Conservation (phyloP, 257 asterid genomes). For the Avicennia marina region DNA sequence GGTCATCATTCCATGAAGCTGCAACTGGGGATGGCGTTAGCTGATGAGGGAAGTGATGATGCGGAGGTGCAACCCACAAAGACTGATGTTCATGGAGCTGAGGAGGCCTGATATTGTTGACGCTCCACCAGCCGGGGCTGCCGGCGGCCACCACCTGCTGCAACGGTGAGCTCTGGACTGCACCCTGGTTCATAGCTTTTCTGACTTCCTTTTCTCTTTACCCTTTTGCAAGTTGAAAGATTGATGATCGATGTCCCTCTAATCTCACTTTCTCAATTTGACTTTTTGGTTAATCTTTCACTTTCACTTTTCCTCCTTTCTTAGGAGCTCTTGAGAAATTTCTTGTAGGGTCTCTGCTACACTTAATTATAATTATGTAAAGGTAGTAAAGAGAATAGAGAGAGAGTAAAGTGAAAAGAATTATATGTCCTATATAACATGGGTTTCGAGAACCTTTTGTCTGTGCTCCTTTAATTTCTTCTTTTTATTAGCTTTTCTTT, state of each 20-base stretch:
- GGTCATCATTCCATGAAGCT: constrained; percentile 40
- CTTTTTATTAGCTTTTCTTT: constrained; percentile 35
- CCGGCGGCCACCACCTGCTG: constrained; percentile 57
- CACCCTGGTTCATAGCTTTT: constrained; percentile 49
- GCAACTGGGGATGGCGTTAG: constrained; percentile 22
- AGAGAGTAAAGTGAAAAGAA: constrained; percentile 14
- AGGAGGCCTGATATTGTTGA: constrained; percentile 38
- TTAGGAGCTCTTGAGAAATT: constrained; percentile 34
- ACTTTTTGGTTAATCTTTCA: constrained; percentile 25
- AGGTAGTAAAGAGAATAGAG: constrained; percentile 19
- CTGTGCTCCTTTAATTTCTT: constrained; percentile 25
- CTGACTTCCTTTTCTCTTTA: background rate
- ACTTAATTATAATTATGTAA: constrained; percentile 60
- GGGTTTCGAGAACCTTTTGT: constrained; percentile 36
- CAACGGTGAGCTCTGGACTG: constrained; percentile 50
- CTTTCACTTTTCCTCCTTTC: constrained; percentile 25
- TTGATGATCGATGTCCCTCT: constrained; percentile 1
- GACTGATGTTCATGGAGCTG: constrained; percentile 22
- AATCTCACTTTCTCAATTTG: constrained; percentile 21
- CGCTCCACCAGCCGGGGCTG: constrained; percentile 58
- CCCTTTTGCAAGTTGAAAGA: background rate
- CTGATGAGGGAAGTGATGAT: constrained; percentile 23
- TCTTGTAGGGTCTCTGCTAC: constrained; percentile 35
- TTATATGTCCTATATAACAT: constrained; percentile 31
- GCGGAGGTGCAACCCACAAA: constrained; percentile 28